These are phyloP conservation scores for Quercus bicolor DNA, from an alignment of 306 rosid species.

Conservation along the genomic window DNA sequence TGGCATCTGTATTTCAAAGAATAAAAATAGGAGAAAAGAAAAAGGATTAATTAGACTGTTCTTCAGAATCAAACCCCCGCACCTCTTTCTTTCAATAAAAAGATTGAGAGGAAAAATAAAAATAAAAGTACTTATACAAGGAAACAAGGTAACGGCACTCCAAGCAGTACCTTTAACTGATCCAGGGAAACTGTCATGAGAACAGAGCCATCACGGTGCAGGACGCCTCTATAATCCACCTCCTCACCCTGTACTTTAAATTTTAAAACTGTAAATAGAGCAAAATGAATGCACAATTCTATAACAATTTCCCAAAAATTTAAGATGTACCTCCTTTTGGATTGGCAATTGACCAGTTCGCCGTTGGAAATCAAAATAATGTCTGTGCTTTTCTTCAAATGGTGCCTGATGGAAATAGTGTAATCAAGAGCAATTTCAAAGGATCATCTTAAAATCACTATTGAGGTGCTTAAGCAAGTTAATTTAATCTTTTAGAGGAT, in stretches of 20 bases:
- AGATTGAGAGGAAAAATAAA: neutral
- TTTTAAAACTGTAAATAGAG: constrained; percentile 1
- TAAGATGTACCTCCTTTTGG: constrained; percentile 74
- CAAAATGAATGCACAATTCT: neutral
- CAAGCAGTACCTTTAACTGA: constrained; percentile 69
- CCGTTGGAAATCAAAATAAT: constrained; percentile 87
- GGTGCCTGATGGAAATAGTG: constrained; percentile 62
- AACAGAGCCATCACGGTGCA: constrained; percentile 98
- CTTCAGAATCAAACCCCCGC: constrained; percentile 4
- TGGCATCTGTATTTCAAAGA: constrained; percentile 50
- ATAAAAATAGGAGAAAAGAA: constrained; percentile 5
- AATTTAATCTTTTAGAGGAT: constrained; percentile 6
- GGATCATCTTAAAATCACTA: constrained; percentile 7
- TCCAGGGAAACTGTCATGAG: constrained; percentile 86
- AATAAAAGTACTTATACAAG: neutral
- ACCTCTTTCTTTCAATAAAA: neutral
- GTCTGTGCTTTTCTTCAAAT: constrained; percentile 91
- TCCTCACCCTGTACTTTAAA: constrained; percentile 73
- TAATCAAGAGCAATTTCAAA: constrained; percentile 9
- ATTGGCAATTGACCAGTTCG: constrained; percentile 91
- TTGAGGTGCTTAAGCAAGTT: constrained; percentile 11
- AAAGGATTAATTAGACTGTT: neutral
- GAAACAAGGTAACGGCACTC: constrained; percentile 11
- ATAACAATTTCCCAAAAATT: neutral
- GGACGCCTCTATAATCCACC: constrained; percentile 88